Evolutionary conservation across 345 rosid genomes (phyloP).

Genomic region (Pistacia integerrima): DNA sequence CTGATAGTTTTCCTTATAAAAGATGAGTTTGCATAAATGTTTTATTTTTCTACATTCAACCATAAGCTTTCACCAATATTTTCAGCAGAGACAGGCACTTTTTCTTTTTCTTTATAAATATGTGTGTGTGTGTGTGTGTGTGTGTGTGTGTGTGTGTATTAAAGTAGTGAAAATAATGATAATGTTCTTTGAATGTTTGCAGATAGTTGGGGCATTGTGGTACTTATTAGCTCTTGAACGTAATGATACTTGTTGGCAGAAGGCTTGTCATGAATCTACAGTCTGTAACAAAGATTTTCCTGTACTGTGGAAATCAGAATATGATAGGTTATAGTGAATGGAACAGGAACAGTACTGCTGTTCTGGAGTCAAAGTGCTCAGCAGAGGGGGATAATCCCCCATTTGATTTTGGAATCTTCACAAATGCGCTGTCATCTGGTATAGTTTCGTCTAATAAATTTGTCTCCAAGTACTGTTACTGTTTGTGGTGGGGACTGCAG

Average conservation of each 20-base stretch:
- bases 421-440: conserved; percentile 66
- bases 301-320: conserved; percentile 73
- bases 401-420: conserved; percentile 80
- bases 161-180: too few relatives aligned
- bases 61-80: conserved; percentile 1
- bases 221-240: conserved; percentile 86
- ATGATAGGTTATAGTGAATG: conserved; percentile 56
- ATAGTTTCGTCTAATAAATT: conserved; percentile 78
- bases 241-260: conserved; percentile 76
- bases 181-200: conserved; percentile 27
- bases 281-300: conserved; percentile 50
- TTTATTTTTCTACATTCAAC: not conserved
- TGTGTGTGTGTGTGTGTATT: too few relatives aligned
- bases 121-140: too few relatives aligned
- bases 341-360: conserved; percentile 29
- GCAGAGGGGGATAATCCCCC: conserved; percentile 37
- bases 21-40: not conserved
- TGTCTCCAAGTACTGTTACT: conserved; percentile 75
- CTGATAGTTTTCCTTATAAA: not conserved
- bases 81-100: not conserved
- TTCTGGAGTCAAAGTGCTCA: conserved; percentile 43
- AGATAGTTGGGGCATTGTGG: conserved; percentile 98
- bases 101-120: not conserved
- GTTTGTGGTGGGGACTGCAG: conserved; percentile 99
- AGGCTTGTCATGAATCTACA: conserved; percentile 34